A percentile compares a stretch with the other conserved stretches of the same genome.
Evolutionary conservation across 139 green algal species (phyloP).

Genomic region (Closterium sp.): DNA sequence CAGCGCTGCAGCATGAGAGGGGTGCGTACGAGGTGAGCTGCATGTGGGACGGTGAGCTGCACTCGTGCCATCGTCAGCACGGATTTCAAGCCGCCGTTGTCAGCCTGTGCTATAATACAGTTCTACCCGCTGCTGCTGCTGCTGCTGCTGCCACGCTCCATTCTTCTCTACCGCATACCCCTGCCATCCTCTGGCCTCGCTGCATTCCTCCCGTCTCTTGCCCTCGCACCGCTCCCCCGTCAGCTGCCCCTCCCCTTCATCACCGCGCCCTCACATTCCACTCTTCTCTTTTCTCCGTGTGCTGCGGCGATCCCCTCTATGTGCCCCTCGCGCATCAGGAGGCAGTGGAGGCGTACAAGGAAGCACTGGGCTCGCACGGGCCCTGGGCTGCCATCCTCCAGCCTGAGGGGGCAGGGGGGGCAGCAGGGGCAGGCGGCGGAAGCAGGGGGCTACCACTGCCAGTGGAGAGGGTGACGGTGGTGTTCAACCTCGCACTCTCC

Average conservation of each 20-base stretch:
- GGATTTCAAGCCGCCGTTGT: no score
- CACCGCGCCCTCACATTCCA: no score
- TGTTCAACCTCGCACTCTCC: constrained; percentile 78
- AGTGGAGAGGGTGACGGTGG: constrained; percentile 65
- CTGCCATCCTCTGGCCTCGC: no score
- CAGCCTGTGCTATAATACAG: no score
- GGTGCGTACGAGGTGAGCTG: not conserved
- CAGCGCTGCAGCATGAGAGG: constrained; percentile 55
- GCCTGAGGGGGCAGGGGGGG: not conserved
- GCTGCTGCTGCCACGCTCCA: constrained; percentile 5
- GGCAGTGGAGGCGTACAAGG: constrained; percentile 33
- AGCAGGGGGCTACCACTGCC: not conserved
- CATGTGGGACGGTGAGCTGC: no score
- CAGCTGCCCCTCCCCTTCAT: no score
- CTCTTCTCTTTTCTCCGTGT: no score
- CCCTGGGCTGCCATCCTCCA: constrained; percentile 29
- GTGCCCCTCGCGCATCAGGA: constrained; percentile 23
- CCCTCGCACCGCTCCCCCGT: no score
- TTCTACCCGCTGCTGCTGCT: no score
- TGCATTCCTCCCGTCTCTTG: no score
- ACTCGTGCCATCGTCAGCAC: no score
- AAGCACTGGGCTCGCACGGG: constrained; percentile 9
- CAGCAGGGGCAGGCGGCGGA: not conserved
- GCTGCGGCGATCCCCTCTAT: no score
- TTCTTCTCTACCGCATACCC: constrained; percentile 15